Base-by-base conservation (phyloP, 2,329 filamentous ascomycete genomes). In the Alternaria sp. region DNA sequence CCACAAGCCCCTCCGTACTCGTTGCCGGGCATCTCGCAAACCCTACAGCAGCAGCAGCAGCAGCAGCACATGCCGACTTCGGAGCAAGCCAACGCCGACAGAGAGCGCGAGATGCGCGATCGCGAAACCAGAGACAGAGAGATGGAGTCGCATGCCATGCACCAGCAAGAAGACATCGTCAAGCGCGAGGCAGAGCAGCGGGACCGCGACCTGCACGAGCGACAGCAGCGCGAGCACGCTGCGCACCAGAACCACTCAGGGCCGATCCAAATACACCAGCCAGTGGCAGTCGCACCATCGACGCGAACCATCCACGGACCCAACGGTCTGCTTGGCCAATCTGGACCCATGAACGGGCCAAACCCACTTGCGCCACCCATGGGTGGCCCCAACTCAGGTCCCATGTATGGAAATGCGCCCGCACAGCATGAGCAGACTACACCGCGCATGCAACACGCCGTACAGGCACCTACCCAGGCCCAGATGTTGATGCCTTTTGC, bases 251-350 rank as follows among this genome's bases (percentile, higher is more conserved):
- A 91, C 81, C 94, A 92, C 76, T 90, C 92, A 43, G 93, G 91
- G 61, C 93, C 94, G 3, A 92, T 97, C 58, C 93, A 94, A 58
- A 90, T 98, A 72, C 95, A 98, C 81, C 95, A 98, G 80, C 95
- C 95, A 6, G 93, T 97, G 62, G 95, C 95, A 66, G 82, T 85
- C 3, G 82, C 82, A 89, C 93, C 76, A 85, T 94, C 81, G 85
- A 93, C 66, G 83, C 91, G 61, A 67, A 91, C 93, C 56, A 96
- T 97, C 60, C 95, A 97, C 77, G 96, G 93, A 49, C 95, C 95
- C 2, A 95, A 96, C 69, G 95, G 95, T 9, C 86, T 98, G 36
- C 87, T 98, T 43, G 81, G 81, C 13, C 83, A 83, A 88, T 85
- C 70, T 81, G 87, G 78, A 66, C 85, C 68, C 82, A 87, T 80